Base-by-base conservation (phyloP, 257 asterid genomes). In the Solanum raphanifolium region DNA sequence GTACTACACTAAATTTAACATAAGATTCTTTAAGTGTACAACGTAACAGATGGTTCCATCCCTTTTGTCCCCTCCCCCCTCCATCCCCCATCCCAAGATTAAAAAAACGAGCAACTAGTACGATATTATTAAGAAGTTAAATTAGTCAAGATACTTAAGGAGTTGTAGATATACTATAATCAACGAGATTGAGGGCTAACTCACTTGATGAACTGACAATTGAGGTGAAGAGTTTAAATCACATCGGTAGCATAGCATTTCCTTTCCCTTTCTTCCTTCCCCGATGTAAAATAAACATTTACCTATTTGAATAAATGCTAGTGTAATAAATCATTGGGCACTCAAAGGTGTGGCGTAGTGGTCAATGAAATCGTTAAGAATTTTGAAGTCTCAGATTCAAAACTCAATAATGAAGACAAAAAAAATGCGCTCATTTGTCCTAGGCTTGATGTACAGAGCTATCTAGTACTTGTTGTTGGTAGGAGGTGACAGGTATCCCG, bases 401-500 rank as follows among this genome's bases (percentile, higher is more conserved):
- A 43, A 43, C 55, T 12, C 55, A 43, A 43, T 5, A 43, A 43
- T 5, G 7, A 5, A 48, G 58, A 52, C 9, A 52, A 2, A 52
- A 52, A 0, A 11, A 41, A 41, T 3, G 48, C 5, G 3, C 4
- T 16, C 0, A 52, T 52, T 0, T 52, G 9, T 52, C 1, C 62
- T 52, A 2, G 4, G 9, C 0, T 52, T 52, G 62, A 52, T 52
- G 62, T 1, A 52, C 23, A 52, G 18, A 43, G 3, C 16, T 52
- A 16, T 18, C 62, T 16, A 52, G 4, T 52, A 55, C 65, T 18
- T 55, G 10, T 55, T 6, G 65, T 3, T 18, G 23, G 4, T 52
- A 52, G 62, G n/a, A 6, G n/a, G 10, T 52, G 4, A 0, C 6
- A 6, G 0, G 0, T 52, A 52, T 13, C 4, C n/a, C 0, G 1